Evolutionary conservation across 257 asterid genomes (phyloP), one percentile per base, ranked within the genome.

Genomic region (Mentha longifolia): DNA sequence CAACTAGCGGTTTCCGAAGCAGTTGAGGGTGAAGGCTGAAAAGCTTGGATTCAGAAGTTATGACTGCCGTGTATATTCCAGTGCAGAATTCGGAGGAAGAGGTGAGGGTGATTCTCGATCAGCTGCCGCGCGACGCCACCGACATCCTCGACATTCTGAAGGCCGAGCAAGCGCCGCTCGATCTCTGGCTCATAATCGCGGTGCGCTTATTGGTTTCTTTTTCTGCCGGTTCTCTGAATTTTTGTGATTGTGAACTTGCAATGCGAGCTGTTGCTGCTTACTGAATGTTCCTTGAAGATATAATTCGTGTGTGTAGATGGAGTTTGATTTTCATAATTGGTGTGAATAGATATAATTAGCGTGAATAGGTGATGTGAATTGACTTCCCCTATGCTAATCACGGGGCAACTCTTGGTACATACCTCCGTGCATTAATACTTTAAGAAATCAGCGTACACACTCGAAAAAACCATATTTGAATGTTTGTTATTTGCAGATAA

Each of bases 121-220:
- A 95, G 74, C 95, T 95, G 11, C 98, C 99, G 15, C 91, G 99
- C 57, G 99, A 95, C 43, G 98, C 99, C 75, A 89, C 98, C 22
- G 99, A 95, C 81, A 91, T 95, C 64, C 89, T 95, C 74, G 97
- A 95, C 76, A 95, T 95, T 72, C 97, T 95, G 65, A 95, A 92
- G 83, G 99, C 99, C 59, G 99, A 95, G 79, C 99, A 95, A 88
- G 99, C 99, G 64, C 97, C 99, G 30, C 96, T 95, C 31, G 92
- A 95, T 79, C 95, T 95, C 65, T 92, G 99, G 99, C 96, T 95
- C 46, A 89, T 92, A 28, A 95, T 95, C 50, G 98, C 99, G 14
- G 99, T 94, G 76, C 7, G 88, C 10, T 75, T 60, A 35, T 37
- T 14, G 15, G 11, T 11, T 37, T 61, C 4, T 2, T 37, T 33